Conservation (phyloP, 2,329 filamentous ascomycete genomes). For the Phyllosticta citriasiana region DNA sequence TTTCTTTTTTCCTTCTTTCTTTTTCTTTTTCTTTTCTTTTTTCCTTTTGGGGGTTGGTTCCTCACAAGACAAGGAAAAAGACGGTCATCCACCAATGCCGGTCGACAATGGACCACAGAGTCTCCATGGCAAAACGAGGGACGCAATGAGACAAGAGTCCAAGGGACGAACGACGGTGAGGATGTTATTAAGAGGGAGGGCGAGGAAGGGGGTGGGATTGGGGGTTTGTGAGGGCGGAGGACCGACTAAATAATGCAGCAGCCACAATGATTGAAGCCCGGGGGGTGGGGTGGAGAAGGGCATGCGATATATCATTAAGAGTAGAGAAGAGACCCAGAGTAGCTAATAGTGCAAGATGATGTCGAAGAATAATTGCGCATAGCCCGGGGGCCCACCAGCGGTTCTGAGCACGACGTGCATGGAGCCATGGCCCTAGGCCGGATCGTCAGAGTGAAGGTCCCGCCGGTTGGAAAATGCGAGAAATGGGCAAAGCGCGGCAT, state of each 20-base stretch:
- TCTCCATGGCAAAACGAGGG: constrained; percentile 11
- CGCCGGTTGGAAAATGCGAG: not conserved
- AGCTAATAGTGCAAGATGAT: constrained; percentile 10
- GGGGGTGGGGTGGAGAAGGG: not conserved
- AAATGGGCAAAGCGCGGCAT: not conserved
- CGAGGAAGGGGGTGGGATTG: not conserved
- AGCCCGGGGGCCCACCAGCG: constrained; percentile 10
- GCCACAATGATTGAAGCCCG: not conserved
- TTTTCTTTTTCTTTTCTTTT: too few relatives aligned
- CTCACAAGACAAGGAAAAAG: constrained; percentile 9
- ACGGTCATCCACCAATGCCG: constrained; percentile 11
- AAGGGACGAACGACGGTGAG: not conserved
- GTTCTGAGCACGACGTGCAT: constrained; percentile 6
- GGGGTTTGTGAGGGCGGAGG: not conserved
- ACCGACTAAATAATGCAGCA: constrained; percentile 10
- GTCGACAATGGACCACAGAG: constrained; percentile 11
- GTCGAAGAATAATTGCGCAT: constrained; percentile 12
- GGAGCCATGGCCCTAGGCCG: not conserved
- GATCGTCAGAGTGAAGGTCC: not conserved
- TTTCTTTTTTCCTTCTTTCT: too few relatives aligned
- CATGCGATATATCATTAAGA: not conserved
- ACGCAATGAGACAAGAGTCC: constrained; percentile 8
- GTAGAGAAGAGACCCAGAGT: not conserved
- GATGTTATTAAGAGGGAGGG: not conserved
- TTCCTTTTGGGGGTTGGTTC: not conserved